phyloP scores from a whole-genome alignment of 2,329 filamentous ascomycete genomes.

The Myriosclerotinia duriaeana region DNA sequence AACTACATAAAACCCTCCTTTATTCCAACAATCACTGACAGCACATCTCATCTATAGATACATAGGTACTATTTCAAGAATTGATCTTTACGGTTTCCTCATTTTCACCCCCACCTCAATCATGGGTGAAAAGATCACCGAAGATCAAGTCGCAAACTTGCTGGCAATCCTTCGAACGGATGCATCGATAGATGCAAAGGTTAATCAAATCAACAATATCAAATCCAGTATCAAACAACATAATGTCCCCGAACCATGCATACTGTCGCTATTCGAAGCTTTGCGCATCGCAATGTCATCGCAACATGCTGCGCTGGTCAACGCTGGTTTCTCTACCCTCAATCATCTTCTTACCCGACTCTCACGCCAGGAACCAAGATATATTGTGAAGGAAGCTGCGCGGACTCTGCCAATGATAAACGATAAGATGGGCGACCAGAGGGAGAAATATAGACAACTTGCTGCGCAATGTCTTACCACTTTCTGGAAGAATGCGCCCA shows the following conservation, averaged over 20 bases:
- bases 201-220: constrained; percentile 68
- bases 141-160: constrained; percentile 58
- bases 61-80: constrained; percentile 5
- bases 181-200: constrained; percentile 66
- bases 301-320: constrained; percentile 73
- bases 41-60: constrained; percentile 30
- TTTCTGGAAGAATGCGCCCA: constrained; percentile 66
- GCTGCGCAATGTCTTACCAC: constrained; percentile 76
- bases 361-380: constrained; percentile 77
- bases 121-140: constrained; percentile 59
- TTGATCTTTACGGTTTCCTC: constrained; percentile 23
- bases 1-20: constrained; percentile 12
- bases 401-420: constrained; percentile 72
- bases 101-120: constrained; percentile 26
- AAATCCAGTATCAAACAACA: constrained; percentile 92
- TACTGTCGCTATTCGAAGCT: constrained; percentile 77
- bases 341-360: constrained; percentile 85
- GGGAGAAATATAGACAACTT: constrained; percentile 77
- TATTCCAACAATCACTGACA: constrained; percentile 23
- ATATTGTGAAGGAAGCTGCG: constrained; percentile 66
- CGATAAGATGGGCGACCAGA: constrained; percentile 83
- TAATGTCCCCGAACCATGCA: constrained; percentile 74
- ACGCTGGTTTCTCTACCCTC: constrained; percentile 82
- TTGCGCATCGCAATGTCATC: constrained; percentile 73
- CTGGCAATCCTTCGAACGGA: constrained; percentile 58